These are phyloP conservation scores for Pichia pseudocactophila DNA, from an alignment of 805 yeast genomes.

Conservation along the genomic window DNA sequence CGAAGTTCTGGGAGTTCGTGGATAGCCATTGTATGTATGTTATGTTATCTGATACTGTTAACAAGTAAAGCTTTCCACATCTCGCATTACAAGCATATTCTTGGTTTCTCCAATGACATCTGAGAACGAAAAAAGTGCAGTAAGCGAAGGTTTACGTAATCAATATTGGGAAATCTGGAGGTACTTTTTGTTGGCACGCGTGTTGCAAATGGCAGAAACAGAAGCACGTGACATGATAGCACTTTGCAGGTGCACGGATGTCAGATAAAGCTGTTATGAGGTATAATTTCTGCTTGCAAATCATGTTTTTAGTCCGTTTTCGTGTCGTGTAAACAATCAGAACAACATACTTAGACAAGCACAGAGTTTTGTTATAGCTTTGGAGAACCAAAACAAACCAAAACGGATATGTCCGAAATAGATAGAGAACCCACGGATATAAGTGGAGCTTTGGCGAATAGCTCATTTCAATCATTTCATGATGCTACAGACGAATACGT, in stretches of 20 bases:
- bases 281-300: no score
- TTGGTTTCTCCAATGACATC: no score
- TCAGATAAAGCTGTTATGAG: no score
- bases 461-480: slow-evolving; percentile 2
- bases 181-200: no score
- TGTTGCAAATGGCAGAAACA: not conserved
- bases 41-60: no score
- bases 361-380: no score
- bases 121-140: not conserved
- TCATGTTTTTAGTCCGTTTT: no score
- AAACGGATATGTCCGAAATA: not conserved
- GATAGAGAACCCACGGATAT: not conserved
- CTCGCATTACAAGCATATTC: no score
- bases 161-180: not conserved
- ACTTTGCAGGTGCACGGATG: not conserved
- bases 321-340: no score
- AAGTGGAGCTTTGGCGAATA: slow-evolving; percentile 3
- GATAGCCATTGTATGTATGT: slow-evolving; percentile 20
- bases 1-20: slow-evolving; percentile 35
- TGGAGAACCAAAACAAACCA: not conserved
- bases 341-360: no score
- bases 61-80: no score
- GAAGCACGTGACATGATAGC: not conserved
- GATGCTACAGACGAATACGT: not conserved
- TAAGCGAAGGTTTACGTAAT: not conserved